Percentiles rank a stretch among this genome's conserved stretches.
Evolutionary conservation across 495 filamentous ascomycete genomes (phyloP).

Genomic region (Aspergillus sclerotioniger): DNA sequence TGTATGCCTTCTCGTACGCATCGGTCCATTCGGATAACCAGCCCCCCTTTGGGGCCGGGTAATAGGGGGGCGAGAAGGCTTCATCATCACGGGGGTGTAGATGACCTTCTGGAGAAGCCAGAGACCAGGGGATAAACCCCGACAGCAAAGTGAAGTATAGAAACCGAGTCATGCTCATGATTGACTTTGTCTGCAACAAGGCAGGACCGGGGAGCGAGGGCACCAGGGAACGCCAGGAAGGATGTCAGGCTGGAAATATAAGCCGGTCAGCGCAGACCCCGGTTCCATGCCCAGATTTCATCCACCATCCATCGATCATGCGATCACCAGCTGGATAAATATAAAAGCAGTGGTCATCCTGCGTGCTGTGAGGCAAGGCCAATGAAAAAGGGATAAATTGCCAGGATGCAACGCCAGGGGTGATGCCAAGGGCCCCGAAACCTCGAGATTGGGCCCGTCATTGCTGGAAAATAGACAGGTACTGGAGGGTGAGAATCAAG

Average conservation of each 20-base stretch:
- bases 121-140: neutral
- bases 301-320: neutral
- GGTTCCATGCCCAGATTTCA: neutral
- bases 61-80: slow-evolving; percentile 60
- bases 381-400: neutral
- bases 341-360: neutral
- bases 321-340: neutral
- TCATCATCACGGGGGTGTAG: slow-evolving; percentile 8
- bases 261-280: neutral
- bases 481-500: too few relatives aligned
- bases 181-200: too few relatives aligned
- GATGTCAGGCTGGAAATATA: neutral
- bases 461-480: neutral
- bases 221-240: neutral
- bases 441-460: neutral
- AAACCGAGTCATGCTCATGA: neutral
- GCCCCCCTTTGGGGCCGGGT: slow-evolving; percentile 83
- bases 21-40: slow-evolving; percentile 67
- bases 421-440: neutral
- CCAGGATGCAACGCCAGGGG: neutral
- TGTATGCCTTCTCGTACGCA: slow-evolving; percentile 76
- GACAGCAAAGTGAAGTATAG: neutral
- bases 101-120: neutral
- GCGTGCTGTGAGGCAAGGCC: neutral
- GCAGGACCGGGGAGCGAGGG: too few relatives aligned